Conservation (phyloP, 305 asterid genomes). For the Fraxinus xanthoxyloides region DNA sequence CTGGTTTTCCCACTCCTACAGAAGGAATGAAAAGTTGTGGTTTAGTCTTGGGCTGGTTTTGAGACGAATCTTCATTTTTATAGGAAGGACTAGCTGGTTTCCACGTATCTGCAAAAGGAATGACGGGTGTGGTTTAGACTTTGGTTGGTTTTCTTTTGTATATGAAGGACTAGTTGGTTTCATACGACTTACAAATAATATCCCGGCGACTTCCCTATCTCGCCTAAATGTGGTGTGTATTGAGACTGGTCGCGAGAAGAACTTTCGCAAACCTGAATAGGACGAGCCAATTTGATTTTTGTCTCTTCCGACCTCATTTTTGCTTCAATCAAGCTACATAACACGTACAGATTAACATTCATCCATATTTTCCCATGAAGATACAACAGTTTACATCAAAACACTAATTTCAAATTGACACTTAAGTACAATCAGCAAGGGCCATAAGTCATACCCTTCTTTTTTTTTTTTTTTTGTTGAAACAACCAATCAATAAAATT, state of each 20-base stretch:
- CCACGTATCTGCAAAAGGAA: slow-evolving; percentile 32
- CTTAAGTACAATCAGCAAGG: background rate
- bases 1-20: slow-evolving; percentile 26
- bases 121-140: slow-evolving; percentile 33
- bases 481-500: no score
- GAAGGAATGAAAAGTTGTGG: slow-evolving; percentile 15
- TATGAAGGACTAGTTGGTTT: slow-evolving; percentile 31
- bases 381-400: background rate
- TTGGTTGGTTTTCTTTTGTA: slow-evolving; percentile 29
- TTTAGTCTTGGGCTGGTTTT: slow-evolving; percentile 37
- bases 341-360: slow-evolving; percentile 17
- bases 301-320: slow-evolving; percentile 64
- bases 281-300: slow-evolving; percentile 57
- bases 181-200: slow-evolving; percentile 26
- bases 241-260: slow-evolving; percentile 35
- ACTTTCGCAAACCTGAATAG: slow-evolving; percentile 22
- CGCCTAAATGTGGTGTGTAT: slow-evolving; percentile 12
- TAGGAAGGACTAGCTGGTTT: slow-evolving; percentile 32
- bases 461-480: no score
- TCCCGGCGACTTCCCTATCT: slow-evolving; percentile 25
- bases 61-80: slow-evolving; percentile 33
- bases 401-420: background rate
- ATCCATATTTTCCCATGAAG: slow-evolving; percentile 5
- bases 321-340: slow-evolving; percentile 62
- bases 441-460: no score